Evolutionary conservation across 2,329 filamentous ascomycete genomes (phyloP).

Genomic region (Botrytis deweyae): DNA sequence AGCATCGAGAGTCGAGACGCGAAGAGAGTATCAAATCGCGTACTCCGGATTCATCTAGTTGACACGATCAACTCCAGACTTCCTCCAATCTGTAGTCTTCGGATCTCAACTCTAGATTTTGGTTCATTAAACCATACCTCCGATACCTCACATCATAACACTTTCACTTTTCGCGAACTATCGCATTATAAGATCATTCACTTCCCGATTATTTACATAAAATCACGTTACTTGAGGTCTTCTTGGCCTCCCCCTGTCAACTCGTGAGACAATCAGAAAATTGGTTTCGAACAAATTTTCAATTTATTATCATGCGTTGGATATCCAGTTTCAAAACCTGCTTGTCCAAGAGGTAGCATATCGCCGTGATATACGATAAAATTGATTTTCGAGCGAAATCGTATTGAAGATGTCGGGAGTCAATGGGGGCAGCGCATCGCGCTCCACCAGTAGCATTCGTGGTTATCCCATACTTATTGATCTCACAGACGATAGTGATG

Average conservation of each 20-base stretch:
- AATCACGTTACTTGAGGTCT: constrained; percentile 2
- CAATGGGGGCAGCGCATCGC: not conserved
- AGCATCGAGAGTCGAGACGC: constrained; percentile 5
- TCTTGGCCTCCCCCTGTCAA: not conserved
- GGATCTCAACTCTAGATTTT: not conserved
- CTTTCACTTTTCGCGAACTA: not conserved
- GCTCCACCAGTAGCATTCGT: not conserved
- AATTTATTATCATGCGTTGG: not conserved
- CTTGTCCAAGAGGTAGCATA: constrained; percentile 1
- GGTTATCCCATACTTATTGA: not conserved
- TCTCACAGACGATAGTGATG: not conserved
- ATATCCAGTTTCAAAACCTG: not conserved
- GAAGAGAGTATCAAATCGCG: constrained; percentile 7
- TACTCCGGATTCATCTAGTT: not conserved
- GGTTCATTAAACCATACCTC: not conserved
- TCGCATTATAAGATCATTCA: not conserved
- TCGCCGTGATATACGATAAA: not conserved
- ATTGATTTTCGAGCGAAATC: not conserved
- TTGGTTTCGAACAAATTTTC: not conserved
- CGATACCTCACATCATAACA: not conserved
- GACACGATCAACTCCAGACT: not conserved
- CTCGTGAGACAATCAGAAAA: not conserved
- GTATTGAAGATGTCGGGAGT: not conserved
- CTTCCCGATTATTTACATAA: not conserved
- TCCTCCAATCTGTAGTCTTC: not conserved